Conservation (phyloP, 495 filamentous ascomycete species). For the Sordaria brevicollis region DNA sequence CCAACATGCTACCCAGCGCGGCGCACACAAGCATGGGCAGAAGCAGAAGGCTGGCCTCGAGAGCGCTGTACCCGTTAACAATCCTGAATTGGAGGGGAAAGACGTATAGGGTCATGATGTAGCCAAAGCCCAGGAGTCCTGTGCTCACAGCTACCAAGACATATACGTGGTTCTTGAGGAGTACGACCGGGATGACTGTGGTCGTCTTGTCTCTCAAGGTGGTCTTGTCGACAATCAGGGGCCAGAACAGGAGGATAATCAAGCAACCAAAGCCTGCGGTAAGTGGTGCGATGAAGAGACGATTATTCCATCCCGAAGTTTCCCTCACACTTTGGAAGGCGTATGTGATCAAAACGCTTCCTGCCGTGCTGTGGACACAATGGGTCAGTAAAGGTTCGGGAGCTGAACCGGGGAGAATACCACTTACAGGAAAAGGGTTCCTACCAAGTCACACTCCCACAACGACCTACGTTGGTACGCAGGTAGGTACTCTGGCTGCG, state of each 20-base stretch:
- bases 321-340: conserved; percentile 46
- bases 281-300: conserved; percentile 37
- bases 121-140: conserved; percentile 45
- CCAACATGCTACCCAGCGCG: conserved; percentile 37
- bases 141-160: conserved; percentile 29
- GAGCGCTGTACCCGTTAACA: conserved; percentile 38
- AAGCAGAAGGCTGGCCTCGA: conserved; percentile 47
- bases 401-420: neutral
- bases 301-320: conserved; percentile 26
- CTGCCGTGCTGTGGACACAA: conserved; percentile 27
- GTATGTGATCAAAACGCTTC: conserved; percentile 47
- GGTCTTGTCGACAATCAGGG: conserved; percentile 9
- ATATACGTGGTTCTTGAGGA: conserved; percentile 21
- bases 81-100: conserved; percentile 50
- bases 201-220: conserved; percentile 13
- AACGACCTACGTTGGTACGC: conserved; percentile 24
- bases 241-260: conserved; percentile 33
- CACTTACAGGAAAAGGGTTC: conserved; percentile 38
- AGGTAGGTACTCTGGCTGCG: conserved; percentile 24
- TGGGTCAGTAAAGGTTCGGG: neutral
- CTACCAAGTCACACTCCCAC: conserved; percentile 43
- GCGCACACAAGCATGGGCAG: conserved; percentile 43
- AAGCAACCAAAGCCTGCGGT: conserved; percentile 30
- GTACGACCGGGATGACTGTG: conserved; percentile 17
- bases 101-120: conserved; percentile 43